Conservation (phyloP, 2,329 filamentous ascomycete species). For the Diaporthe sp. region DNA sequence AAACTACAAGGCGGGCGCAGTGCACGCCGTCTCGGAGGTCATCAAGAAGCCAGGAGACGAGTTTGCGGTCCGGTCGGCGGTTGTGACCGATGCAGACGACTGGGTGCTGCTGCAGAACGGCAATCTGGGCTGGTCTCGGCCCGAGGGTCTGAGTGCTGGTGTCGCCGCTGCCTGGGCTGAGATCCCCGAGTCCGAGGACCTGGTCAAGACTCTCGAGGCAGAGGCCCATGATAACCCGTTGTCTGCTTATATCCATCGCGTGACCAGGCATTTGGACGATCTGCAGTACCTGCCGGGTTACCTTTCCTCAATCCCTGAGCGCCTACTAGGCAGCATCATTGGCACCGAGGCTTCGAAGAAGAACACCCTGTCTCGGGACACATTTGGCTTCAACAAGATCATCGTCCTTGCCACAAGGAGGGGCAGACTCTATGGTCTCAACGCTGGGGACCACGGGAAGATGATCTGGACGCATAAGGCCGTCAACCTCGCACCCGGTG, state of each 20-base stretch:
- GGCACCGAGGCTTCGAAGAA: constrained; percentile 65
- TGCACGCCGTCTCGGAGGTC: constrained; percentile 86
- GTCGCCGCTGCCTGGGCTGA: constrained; percentile 86
- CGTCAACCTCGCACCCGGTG: constrained; percentile 66
- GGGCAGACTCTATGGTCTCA: constrained; percentile 84
- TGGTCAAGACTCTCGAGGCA: constrained; percentile 85
- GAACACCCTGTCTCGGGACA: constrained; percentile 72
- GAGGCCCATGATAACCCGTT: constrained; percentile 87
- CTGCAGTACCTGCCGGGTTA: constrained; percentile 82
- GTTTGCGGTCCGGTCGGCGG: constrained; percentile 84
- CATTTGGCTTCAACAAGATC: constrained; percentile 91
- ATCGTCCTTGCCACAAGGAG: constrained; percentile 84
- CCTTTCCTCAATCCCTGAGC: constrained; percentile 76
- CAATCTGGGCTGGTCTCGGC: constrained; percentile 82
- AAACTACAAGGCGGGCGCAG: constrained; percentile 59
- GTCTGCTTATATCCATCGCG: constrained; percentile 88
- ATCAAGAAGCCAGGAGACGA: constrained; percentile 76
- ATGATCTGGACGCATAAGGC: constrained; percentile 83
- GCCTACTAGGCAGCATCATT: constrained; percentile 75
- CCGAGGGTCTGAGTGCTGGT: constrained; percentile 86
- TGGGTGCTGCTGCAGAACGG: constrained; percentile 91
- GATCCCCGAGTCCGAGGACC: constrained; percentile 77
- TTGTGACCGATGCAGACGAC: constrained; percentile 77
- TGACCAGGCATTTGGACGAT: constrained; percentile 85
- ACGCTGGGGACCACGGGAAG: constrained; percentile 80